Evolutionary conservation across 495 filamentous ascomycete genomes (phyloP), one percentile per base, ranked within the genome.

Genomic region (Xylaria scruposa): DNA sequence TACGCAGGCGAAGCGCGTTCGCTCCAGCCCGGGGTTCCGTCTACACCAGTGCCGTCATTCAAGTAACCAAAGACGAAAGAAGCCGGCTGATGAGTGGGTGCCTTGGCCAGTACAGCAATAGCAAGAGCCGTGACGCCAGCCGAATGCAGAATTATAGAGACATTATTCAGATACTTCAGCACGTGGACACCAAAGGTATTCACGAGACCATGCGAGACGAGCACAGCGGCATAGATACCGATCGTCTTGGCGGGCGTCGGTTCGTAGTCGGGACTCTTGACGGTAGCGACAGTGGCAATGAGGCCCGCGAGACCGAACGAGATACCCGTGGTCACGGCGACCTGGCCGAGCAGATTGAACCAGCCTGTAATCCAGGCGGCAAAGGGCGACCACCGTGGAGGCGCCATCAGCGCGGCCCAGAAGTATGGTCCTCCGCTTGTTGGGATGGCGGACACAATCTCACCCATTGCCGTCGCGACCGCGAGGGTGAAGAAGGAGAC

Each of bases 271-370:
- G 79, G 77, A 68, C 82, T 82, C 74, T 89, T 87, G 36, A 92
- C 80, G 1, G 85, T 85, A 10, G 88, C 87, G 44, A 88, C 86
- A 0, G 85, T 90, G 10, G 89, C 84, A 44, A 92, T 87, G 5
- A 92, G 81, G 15, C 83, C 83, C 9, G 90, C 90, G 54, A 85
- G 82, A n/a, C 90, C 90, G 71, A 91, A 92, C 24, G 88, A 85
- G 73, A 92, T 92, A 54, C 89, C 89, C 0, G 90, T 90, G 2
- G 90, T 92, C 13, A 92, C 90, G 38, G 90, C 90, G 40, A 91
- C 87, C 73, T 90, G 87, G 13, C 88, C 88, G 7, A 89, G 84
- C 15, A 90, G 71, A 62, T 88, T 90, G 76, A 85, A 88, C 89
- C 89, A 91, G 15, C 90, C 90, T 2, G 90, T 91, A 51, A 90